Conservation (phyloP, 2,329 filamentous ascomycete species). For the Aspergillus sp. region DNA sequence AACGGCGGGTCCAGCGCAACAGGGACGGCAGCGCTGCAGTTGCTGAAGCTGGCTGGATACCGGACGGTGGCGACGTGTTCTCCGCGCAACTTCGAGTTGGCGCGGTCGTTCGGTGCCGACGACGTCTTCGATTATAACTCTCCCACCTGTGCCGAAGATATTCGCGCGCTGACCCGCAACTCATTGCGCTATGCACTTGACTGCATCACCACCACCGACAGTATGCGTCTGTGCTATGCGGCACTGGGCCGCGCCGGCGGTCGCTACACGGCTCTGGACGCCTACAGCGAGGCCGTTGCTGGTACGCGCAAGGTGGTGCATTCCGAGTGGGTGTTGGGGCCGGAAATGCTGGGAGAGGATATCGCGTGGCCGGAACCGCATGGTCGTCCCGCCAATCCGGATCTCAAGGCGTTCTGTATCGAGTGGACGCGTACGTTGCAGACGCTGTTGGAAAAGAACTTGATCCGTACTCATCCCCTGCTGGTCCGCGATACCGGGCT, state of each 20-base stretch:
- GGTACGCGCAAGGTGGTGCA: not conserved
- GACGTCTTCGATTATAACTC: not conserved
- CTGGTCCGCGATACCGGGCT: not conserved
- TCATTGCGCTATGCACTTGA: not conserved
- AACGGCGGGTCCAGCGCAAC: slow-evolving; percentile 47
- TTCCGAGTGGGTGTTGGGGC: not conserved
- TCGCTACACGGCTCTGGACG: not conserved
- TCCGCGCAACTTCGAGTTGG: not conserved
- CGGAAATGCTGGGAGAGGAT: not conserved
- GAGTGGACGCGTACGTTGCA: not conserved
- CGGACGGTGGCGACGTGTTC: not conserved
- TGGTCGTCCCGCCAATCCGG: not conserved
- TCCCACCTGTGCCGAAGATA: not conserved
- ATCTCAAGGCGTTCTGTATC: not conserved
- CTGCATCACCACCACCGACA: not conserved
- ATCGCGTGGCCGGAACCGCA: not conserved
- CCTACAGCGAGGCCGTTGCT: not conserved
- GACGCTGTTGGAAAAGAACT: not conserved
- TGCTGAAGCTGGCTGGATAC: slow-evolving; percentile 30
- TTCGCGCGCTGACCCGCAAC: not conserved
- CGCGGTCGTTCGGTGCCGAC: not conserved
- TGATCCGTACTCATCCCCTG: not conserved
- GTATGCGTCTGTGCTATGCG: not conserved
- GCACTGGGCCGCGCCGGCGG: not conserved
- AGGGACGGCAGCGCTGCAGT: slow-evolving; percentile 47